Conservation (phyloP, 129 eudicot genomes). For the Smallanthus sonchifolius region DNA sequence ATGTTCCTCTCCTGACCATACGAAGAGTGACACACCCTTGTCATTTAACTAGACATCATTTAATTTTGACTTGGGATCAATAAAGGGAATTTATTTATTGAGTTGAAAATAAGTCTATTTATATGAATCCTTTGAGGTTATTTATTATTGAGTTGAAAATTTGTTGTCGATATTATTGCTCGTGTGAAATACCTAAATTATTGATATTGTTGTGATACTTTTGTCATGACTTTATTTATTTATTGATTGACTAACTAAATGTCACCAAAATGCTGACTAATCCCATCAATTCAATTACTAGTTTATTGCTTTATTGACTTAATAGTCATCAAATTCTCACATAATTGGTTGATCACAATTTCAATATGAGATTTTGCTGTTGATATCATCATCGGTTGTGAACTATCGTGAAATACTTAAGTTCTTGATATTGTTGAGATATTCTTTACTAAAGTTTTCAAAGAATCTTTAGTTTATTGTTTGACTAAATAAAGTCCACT, state of each 20-base stretch:
- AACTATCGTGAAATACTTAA: neutral
- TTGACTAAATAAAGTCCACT: neutral
- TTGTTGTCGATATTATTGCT: neutral
- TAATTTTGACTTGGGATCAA: neutral
- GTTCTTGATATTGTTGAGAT: neutral
- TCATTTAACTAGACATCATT: too few species aligned
- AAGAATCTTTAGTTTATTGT: neutral
- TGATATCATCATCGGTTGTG: conserved; percentile 7
- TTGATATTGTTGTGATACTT: neutral
- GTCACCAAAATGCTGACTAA: conserved; percentile 7
- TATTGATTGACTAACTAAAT: conserved; percentile 17
- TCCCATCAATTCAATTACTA: neutral
- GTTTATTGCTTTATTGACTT: conserved; percentile 1
- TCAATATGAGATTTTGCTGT: neutral
- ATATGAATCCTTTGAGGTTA: neutral
- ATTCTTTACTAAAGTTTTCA: too few species aligned
- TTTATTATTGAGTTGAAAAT: neutral
- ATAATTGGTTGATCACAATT: neutral
- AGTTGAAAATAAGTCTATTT: neutral
- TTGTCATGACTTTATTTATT: neutral
- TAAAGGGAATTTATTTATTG: neutral
- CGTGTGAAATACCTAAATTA: neutral
- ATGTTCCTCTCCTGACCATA: too few species aligned
- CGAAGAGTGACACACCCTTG: too few species aligned
- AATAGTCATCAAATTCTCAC: neutral